Evolutionary conservation across 257 asterid species (phyloP).

Genomic region (Prunella vulgaris): DNA sequence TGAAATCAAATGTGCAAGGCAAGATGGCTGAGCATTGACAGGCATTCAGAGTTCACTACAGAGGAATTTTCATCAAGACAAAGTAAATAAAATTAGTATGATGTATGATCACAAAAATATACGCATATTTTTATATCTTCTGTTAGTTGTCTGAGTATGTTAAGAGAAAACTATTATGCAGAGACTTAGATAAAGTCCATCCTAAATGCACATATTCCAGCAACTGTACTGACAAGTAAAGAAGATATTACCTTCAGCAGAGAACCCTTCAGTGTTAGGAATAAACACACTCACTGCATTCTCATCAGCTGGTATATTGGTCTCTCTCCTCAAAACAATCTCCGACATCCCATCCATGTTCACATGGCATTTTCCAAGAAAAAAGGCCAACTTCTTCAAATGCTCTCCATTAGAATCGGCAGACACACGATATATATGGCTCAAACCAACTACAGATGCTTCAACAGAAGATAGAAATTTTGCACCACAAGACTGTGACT

Average conservation of each 20-base stretch:
- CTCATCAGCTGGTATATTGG: slow-evolving; percentile 60
- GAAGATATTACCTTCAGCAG: slow-evolving; percentile 48
- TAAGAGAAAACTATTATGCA: not conserved
- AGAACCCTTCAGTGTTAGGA: slow-evolving; percentile 55
- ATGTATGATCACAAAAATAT: not conserved
- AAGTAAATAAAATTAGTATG: not conserved
- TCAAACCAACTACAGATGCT: slow-evolving; percentile 75
- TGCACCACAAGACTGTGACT: slow-evolving; percentile 33
- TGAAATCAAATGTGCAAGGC: not conserved
- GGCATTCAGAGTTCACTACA: not conserved
- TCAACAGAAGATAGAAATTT: slow-evolving; percentile 62
- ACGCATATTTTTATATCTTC: not conserved
- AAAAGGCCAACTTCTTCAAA: slow-evolving; percentile 66
- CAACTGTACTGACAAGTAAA: slow-evolving; percentile 14
- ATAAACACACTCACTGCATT: slow-evolving; percentile 81
- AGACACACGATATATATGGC: slow-evolving; percentile 66
- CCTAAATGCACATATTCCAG: not conserved
- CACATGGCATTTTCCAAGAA: slow-evolving; percentile 55
- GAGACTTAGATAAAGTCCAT: not conserved
- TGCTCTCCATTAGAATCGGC: slow-evolving; percentile 62
- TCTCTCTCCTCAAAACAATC: slow-evolving; percentile 65
- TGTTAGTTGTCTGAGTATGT: not conserved
- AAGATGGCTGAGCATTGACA: not conserved
- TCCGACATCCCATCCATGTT: slow-evolving; percentile 67
- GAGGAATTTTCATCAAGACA: not conserved